These are phyloP conservation scores for Halophytophthora polymorphica DNA, from an alignment of 352 stramenopile species.

Conservation along the genomic window DNA sequence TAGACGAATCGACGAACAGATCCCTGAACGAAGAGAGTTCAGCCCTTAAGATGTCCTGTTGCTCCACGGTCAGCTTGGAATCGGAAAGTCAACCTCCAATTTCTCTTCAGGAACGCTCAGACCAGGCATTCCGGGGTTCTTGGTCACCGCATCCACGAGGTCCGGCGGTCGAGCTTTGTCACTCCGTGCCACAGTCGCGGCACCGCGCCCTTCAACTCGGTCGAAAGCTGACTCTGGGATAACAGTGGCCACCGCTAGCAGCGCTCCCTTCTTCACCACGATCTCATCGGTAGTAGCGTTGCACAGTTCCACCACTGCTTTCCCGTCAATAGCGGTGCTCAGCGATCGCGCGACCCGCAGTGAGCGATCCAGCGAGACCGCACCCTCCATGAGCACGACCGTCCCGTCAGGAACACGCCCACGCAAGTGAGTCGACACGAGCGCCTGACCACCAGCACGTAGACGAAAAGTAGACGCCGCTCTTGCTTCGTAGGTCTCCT, in stretches of 20 bases:
- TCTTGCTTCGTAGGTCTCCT: not conserved
- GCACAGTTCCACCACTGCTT: conserved; percentile 1
- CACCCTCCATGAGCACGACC: not conserved
- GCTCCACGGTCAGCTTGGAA: conserved; percentile 1
- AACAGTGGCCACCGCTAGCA: not conserved
- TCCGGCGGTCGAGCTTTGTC: no score
- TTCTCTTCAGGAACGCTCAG: not conserved
- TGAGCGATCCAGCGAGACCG: not conserved
- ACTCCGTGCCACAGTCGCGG: no score
- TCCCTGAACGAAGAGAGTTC: not conserved
- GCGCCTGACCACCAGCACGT: not conserved
- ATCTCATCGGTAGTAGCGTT: conserved; percentile 7
- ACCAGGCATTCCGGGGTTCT: no score
- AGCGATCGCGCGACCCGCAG: conserved; percentile 3
- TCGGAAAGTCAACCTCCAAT: not conserved
- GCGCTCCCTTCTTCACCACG: conserved; percentile 1
- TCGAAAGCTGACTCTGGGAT: conserved; percentile 5
- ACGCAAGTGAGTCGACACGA: not conserved
- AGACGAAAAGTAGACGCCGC: not conserved
- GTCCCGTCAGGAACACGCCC: not conserved
- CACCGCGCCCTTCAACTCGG: no score
- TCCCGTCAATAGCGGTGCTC: not conserved
- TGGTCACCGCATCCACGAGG: no score
- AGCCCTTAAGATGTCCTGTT: not conserved
- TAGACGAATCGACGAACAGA: not conserved